Conservation (phyloP, 2,329 filamentous ascomycete species). For the Aspergillus spinulosporus region DNA sequence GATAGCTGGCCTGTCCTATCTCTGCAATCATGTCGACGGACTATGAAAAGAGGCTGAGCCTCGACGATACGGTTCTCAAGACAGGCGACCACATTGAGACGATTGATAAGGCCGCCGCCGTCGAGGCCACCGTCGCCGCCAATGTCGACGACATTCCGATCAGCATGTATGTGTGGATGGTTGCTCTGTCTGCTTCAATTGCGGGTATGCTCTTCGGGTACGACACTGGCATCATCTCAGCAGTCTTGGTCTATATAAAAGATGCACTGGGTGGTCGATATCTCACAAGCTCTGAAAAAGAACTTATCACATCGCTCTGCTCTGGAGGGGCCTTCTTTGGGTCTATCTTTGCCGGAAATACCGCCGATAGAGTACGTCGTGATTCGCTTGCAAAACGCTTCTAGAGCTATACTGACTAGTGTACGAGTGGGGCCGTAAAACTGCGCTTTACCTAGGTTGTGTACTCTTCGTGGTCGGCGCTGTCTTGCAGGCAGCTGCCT, state of each 20-base stretch:
- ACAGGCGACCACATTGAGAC: constrained; percentile 15
- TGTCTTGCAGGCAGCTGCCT: constrained; percentile 38
- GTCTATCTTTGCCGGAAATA: constrained; percentile 41
- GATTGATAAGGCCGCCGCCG: constrained; percentile 8
- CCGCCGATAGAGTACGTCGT: constrained; percentile 38
- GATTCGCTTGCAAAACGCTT: background rate
- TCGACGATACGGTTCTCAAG: constrained; percentile 10
- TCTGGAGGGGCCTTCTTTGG: constrained; percentile 52
- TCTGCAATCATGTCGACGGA: background rate
- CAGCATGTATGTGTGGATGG: constrained; percentile 42
- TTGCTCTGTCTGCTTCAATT: constrained; percentile 39
- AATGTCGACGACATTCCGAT: constrained; percentile 40
- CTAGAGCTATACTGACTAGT: background rate
- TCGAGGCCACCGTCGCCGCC: constrained; percentile 10
- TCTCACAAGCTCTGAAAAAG: constrained; percentile 48
- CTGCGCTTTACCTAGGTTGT: constrained; percentile 44
- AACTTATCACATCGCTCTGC: constrained; percentile 55
- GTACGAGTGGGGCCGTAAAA: constrained; percentile 41
- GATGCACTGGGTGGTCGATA: constrained; percentile 41
- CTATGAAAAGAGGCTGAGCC: constrained; percentile 4
- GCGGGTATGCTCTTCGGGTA: constrained; percentile 43
- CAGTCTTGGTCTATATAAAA: constrained; percentile 40
- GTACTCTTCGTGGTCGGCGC: constrained; percentile 44
- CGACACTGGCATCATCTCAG: constrained; percentile 50
- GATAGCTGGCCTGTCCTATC: background rate